Base-by-base conservation (phyloP, 2,329 filamentous ascomycete species). In the Didymella segeticola region DNA sequence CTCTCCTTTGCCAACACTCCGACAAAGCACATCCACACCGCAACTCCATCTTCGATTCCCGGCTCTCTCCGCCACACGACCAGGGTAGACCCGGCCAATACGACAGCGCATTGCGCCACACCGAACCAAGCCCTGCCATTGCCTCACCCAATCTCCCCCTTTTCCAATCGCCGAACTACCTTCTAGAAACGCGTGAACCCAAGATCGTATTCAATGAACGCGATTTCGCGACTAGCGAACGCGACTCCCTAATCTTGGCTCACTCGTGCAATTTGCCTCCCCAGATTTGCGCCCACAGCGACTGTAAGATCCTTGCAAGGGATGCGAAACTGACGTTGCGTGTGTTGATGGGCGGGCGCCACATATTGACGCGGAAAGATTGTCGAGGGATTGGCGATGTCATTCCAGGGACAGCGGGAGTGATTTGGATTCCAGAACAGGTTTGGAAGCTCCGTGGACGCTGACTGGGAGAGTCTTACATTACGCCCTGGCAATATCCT, bases 401-500 rank as follows among this genome's bases (percentile, higher is more conserved):
- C 51, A 45, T 54, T 54, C 51, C 33, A 53, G 17, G n/a, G 30
- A 30, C 15, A 19, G 33, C 11, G 25, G 23, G 36, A 20, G 7
- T 8, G 17, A 47, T 34, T 17, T 29, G 29, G 29, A 54, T 54
- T 54, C 39, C 43, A 48, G 31, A 43, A 43, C 19, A n/a, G 33
- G 25, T 36, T 25, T 54, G 39, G 45, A 49, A 48, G 39, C 22
- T 19, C 20, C 39, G 31, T 27, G n/a, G 19, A 12, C 12, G 20
- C 3, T 14, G 17, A 14, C 15, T 8, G 41, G 36, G 19, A 6
- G n/a, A 10, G 43, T 53, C 15, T 47, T 37, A 47, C 34, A 53
- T 52, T 10, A 59, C 54, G 31, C 63, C 66, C 38, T 64, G 51
- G 43, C 64, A 68, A 41, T 61, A 67, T 17, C 66, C 64, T 17